A percentile compares a stretch with the other conserved stretches of the same genome.
Evolutionary conservation across 768 basidiomycete genomes (phyloP).

Genomic region (Trametes villosa): DNA sequence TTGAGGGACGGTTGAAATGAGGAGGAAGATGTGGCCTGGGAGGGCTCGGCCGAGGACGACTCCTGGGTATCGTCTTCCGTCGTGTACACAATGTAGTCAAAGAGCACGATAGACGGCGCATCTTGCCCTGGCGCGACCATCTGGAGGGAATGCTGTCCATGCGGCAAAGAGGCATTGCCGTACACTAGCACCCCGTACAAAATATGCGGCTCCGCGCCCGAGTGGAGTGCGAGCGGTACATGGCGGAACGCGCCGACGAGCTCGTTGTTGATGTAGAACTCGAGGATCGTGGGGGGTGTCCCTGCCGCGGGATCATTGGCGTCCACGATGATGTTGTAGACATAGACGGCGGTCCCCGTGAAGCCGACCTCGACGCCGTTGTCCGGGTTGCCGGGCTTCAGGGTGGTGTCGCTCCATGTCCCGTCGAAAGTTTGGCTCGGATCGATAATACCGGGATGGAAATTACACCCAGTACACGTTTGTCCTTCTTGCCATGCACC

Average conservation of each 20-base stretch:
- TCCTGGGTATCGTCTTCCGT: not conserved
- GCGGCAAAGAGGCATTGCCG: not conserved
- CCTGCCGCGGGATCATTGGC: not conserved
- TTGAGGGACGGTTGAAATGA: not conserved
- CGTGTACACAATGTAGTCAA: not conserved
- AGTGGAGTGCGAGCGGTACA: not conserved
- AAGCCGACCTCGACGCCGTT: not conserved
- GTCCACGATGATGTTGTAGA: not conserved
- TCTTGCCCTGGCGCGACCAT: not conserved
- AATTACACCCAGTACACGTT: not conserved
- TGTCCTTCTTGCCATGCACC: slow-evolving; percentile 4
- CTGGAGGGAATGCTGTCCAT: not conserved
- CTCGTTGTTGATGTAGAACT: slow-evolving; percentile 4
- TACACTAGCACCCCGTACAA: slow-evolving; percentile 11
- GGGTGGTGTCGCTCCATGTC: slow-evolving; percentile 9
- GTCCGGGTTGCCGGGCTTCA: not conserved
- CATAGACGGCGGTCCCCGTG: not conserved
- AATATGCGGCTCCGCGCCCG: too few species aligned
- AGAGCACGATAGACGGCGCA: not conserved
- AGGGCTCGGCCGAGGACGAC: not conserved
- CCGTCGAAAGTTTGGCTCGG: not conserved
- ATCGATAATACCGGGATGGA: not conserved
- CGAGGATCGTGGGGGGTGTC: slow-evolving; percentile 4
- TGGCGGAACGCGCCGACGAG: not conserved
- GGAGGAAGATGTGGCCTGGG: not conserved